Conservation (phyloP, 495 filamentous ascomycete species). For the Penicillium turbatum region DNA sequence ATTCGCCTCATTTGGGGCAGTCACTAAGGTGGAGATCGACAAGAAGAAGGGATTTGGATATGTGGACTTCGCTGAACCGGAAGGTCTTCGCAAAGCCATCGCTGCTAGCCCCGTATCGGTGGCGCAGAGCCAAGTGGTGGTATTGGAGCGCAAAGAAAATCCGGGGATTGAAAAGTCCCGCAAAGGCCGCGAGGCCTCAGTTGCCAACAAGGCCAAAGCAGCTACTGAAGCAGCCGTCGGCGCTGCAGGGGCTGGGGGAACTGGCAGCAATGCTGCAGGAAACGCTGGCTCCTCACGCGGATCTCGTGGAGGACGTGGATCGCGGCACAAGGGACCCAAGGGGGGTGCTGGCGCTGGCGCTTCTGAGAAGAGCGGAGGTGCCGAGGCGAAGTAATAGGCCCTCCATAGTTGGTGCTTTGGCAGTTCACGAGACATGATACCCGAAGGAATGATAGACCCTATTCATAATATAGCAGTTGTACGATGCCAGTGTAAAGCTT, state of each 20-base stretch:
- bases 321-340: conserved; percentile 30
- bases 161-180: conserved; percentile 38
- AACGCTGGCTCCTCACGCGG: conserved; percentile 36
- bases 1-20: conserved; percentile 63
- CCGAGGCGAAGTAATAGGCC: conserved; percentile 14
- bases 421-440: conserved; percentile 13
- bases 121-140: conserved; percentile 79
- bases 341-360: conserved; percentile 11
- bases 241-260: background rate
- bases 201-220: conserved; percentile 10
- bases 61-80: conserved; percentile 71
- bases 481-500: background rate
- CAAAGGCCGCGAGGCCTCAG: conserved; percentile 31
- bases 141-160: conserved; percentile 70
- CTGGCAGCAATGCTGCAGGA: conserved; percentile 2
- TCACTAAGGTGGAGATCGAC: conserved; percentile 81
- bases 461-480: background rate
- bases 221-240: background rate
- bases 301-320: conserved; percentile 33
- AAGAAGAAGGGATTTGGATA: conserved; percentile 91
- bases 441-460: background rate
- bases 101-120: conserved; percentile 73
- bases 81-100: conserved; percentile 70
- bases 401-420: background rate
- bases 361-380: conserved; percentile 15